These are phyloP conservation scores for Asterophora lycoperdoides DNA, from an alignment of 768 basidiomycete genomes.

Conservation along the genomic window DNA sequence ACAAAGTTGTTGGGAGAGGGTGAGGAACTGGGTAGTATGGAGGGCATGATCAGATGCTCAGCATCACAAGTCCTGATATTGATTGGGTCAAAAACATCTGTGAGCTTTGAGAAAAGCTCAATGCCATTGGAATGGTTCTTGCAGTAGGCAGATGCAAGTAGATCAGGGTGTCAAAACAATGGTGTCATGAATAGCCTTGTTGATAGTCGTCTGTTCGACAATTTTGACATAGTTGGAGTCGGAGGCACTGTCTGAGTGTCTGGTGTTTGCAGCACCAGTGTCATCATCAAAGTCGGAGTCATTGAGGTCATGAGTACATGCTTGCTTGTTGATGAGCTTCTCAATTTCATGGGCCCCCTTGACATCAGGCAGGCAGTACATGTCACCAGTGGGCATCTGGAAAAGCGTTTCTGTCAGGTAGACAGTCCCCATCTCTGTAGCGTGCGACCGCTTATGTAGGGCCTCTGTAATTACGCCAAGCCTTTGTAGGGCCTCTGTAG, in stretches of 20 bases:
- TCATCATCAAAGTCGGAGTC: constrained; percentile 1
- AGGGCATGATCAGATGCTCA: constrained; percentile 2
- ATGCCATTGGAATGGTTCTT: constrained; percentile 2
- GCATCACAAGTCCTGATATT: constrained; percentile 14
- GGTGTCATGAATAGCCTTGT: background rate
- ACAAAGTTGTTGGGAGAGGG: constrained; percentile 5
- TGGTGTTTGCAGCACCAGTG: background rate
- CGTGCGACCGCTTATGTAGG: no score
- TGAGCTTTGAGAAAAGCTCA: constrained; percentile 19
- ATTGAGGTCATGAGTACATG: constrained; percentile 1
- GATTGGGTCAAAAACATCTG: constrained; percentile 20
- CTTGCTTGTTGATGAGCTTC: constrained; percentile 6
- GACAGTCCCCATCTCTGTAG: no score
- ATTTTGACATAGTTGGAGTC: background rate
- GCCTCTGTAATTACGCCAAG: no score
- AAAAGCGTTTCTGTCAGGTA: no score
- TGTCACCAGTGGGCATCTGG: constrained; percentile 7
- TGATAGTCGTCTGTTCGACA: background rate
- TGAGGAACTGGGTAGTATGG: constrained; percentile 2
- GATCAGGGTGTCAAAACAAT: background rate
- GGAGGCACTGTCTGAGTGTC: background rate
- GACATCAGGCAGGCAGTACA: constrained; percentile 2
- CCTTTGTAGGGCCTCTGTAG: no score
- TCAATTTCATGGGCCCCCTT: constrained; percentile 2
- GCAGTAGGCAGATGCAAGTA: background rate